Percentiles rank a stretch among this genome's conserved stretches.
phyloP scores from a whole-genome alignment of 345 rosid species.

The Psidium friedrichsthalianum region DNA sequence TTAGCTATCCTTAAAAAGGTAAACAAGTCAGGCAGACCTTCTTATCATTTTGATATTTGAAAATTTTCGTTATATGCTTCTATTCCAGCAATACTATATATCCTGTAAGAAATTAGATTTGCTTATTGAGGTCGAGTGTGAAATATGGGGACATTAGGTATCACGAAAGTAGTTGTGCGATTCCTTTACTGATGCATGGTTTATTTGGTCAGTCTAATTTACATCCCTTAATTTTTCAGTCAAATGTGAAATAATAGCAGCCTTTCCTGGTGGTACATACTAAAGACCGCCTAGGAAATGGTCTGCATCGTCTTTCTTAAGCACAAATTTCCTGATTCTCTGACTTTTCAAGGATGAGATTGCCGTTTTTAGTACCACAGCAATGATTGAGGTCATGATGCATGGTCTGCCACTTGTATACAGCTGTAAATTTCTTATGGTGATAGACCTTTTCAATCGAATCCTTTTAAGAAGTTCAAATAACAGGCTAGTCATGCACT shows the following conservation, averaged over 20 bases:
- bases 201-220: not conserved
- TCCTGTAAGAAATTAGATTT: not conserved
- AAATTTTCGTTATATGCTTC: not conserved
- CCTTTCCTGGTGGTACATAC: not conserved
- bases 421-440: not conserved
- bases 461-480: not conserved
- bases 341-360: not conserved
- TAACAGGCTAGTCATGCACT: not conserved
- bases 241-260: not conserved
- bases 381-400: not conserved
- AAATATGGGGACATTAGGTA: not conserved
- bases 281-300: not conserved
- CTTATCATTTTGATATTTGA: not conserved
- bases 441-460: not conserved
- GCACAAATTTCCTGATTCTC: not conserved
- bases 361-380: not conserved
- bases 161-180: not conserved
- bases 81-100: not conserved
- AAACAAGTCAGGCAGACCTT: not conserved
- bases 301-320: not conserved
- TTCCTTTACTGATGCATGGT: not conserved
- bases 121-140: not conserved
- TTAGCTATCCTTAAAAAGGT: constrained; percentile 22
- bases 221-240: not conserved
- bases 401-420: not conserved